These are phyloP conservation scores for Paxillus rubicundulus DNA, from an alignment of 768 basidiomycete genomes.

Conservation along the genomic window DNA sequence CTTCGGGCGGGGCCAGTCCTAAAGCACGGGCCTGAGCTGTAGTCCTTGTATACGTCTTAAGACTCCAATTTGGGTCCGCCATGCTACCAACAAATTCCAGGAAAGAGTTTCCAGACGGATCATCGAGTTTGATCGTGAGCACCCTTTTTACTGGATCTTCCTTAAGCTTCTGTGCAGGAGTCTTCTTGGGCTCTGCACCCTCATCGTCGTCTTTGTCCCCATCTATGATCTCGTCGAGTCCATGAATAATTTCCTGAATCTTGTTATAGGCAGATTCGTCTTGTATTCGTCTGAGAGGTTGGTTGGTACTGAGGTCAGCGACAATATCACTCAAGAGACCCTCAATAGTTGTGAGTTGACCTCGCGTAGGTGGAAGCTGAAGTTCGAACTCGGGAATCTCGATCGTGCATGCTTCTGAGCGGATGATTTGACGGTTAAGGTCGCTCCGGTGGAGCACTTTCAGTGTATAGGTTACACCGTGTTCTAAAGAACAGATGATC, in stretches of 20 bases:
- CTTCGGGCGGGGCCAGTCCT: constrained; percentile 62
- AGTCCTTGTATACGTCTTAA: constrained; percentile 78
- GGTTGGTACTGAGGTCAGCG: constrained; percentile 75
- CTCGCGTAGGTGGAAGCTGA: constrained; percentile 84
- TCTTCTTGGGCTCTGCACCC: constrained; percentile 22
- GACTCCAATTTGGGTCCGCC: constrained; percentile 90
- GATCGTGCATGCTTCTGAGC: constrained; percentile 80
- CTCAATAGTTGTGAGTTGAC: constrained; percentile 96
- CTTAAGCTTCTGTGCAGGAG: constrained; percentile 32
- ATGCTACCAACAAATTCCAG: constrained; percentile 85
- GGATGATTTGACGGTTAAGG: constrained; percentile 90
- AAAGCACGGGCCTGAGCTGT: constrained; percentile 76
- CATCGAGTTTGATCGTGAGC: constrained; percentile 85
- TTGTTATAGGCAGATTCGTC: constrained; percentile 68
- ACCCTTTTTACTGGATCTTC: constrained; percentile 56
- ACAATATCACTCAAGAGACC: constrained; percentile 84
- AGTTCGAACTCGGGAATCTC: constrained; percentile 85
- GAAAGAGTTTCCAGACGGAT: constrained; percentile 96
- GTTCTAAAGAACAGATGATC: constrained; percentile 46
- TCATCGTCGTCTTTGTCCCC: constrained; percentile 55
- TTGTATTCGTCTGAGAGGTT: constrained; percentile 79
- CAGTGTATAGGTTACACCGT: constrained; percentile 79
- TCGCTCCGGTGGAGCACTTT: constrained; percentile 72
- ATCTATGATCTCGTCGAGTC: constrained; percentile 60
- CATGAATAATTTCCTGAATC: constrained; percentile 73